Base-by-base conservation (phyloP, 257 asterid genomes). In the Galeopsis tetrahit region DNA sequence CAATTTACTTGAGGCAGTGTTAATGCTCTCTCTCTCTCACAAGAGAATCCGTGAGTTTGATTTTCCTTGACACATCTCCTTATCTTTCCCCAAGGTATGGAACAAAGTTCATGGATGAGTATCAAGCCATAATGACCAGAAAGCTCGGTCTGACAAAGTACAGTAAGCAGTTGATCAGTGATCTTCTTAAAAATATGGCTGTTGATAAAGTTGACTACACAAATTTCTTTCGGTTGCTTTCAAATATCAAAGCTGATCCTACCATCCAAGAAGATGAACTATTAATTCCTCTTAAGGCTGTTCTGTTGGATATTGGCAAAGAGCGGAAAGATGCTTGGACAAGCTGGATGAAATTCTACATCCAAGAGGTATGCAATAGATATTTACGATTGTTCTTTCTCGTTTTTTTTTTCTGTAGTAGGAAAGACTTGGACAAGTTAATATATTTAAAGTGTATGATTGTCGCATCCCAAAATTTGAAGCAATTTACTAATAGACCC, bases 171-270 rank as follows among this genome's bases (percentile, higher is more conserved):
- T 77, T 90, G 88, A 90, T 90, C 43, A 77, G 96, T 64, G 92
- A 90, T 72, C 97, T 95, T 39, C 97, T 95, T 36, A 95, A 92
- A 77, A 92, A 95, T 81, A 88, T 95, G 98, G 90, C 98, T 10
- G 90, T 92, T 36, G 99, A 95, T 80, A 95, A 95, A 87, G 98
- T 92, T 56, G 99, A 95, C 89, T 95, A 92, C 90, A 95, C 99
- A 52, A 95, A 92, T 74, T 95, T 95, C 87, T 95, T 92, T 70
- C 93, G 98, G 84, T 75, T 81, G 82, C 96, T 95, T 51, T 92
- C 99, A 39, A 88, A 92, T 80, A 75, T 92, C 76, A 90, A 95
- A 82, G 88, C 95, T 57, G 96, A 92, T 77, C 78, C 84, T 10
- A 73, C 85, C 15, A 75, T 81, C 77, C 87, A 81, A 53, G 92